Conservation (phyloP, 345 rosid genomes). For the Citropsis articulata region DNA sequence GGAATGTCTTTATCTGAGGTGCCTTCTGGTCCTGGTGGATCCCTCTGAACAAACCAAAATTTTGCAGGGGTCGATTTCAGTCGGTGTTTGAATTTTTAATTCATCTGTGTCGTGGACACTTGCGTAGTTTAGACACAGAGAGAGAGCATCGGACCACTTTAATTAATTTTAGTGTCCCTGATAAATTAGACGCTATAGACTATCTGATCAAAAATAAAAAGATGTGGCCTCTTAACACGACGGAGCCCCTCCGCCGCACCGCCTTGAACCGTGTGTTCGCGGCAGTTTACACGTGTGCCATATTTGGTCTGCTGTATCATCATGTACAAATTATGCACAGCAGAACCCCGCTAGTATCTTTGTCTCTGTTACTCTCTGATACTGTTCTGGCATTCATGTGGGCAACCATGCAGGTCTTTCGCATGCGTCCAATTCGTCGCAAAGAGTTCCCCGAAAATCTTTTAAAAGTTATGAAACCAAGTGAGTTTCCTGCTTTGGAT, state of each 20-base stretch:
- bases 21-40: too few species aligned
- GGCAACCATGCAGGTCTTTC: slow-evolving; percentile 35
- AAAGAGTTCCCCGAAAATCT: slow-evolving; percentile 48
- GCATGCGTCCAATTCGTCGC: slow-evolving; percentile 40
- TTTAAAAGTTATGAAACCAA: slow-evolving; percentile 17
- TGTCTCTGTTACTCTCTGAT: slow-evolving; percentile 47
- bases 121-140: too few species aligned
- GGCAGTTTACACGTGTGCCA: slow-evolving; percentile 42
- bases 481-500: slow-evolving; percentile 55
- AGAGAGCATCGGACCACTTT: too few species aligned
- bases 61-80: too few species aligned
- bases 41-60: too few species aligned
- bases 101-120: too few species aligned
- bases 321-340: slow-evolving; percentile 31
- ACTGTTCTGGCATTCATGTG: slow-evolving; percentile 67
- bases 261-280: slow-evolving; percentile 48
- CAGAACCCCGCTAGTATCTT: slow-evolving; percentile 13
- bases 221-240: slow-evolving; percentile 21
- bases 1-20: too few species aligned
- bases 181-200: too few species aligned
- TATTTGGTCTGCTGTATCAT: slow-evolving; percentile 45
- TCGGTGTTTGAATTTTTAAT: too few species aligned
- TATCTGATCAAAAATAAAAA: too few species aligned
- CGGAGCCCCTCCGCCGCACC: slow-evolving; percentile 35
- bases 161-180: too few species aligned